A percentile compares a stretch with the other conserved stretches of the same genome.
Evolutionary conservation across 371 early-diverging fungal genomes (phyloP).

Genomic region (Mucor racemosus): DNA sequence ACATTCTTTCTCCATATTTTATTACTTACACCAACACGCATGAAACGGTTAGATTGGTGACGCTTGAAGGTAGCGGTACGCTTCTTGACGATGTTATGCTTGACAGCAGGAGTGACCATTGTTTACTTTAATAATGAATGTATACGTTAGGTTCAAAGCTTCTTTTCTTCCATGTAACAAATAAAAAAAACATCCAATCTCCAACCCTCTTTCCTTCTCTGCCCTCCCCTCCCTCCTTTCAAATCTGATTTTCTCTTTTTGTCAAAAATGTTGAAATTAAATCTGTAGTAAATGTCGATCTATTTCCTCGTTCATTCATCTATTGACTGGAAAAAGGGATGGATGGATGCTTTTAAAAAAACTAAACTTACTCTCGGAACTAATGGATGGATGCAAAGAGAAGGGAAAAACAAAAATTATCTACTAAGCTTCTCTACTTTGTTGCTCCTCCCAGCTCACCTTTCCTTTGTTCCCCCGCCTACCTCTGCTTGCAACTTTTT

Average conservation of each 20-base stretch:
- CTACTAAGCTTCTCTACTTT: background rate
- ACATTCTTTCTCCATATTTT: no score
- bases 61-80: constrained; percentile 98
- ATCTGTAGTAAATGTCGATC: background rate
- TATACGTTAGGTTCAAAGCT: no score
- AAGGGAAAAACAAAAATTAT: constrained; percentile 22
- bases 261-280: background rate
- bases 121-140: no score
- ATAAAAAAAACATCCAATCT: no score
- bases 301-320: background rate
- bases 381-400: constrained; percentile 47
- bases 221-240: no score
- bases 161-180: no score
- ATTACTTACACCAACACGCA: constrained; percentile 84
- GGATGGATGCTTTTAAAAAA: constrained; percentile 9
- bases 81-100: constrained; percentile 98
- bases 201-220: no score
- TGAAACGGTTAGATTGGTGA: constrained; percentile 99
- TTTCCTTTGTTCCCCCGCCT: constrained; percentile 3
- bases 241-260: background rate
- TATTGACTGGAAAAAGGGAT: constrained; percentile 14
- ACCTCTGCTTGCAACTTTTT: background rate
- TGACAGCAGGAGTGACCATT: constrained; percentile 92
- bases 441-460: constrained; percentile 7
- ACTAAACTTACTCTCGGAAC: constrained; percentile 32